Percentiles rank a stretch among this genome's conserved stretches.
These are phyloP conservation scores for Hortiboletus rubellus DNA, from an alignment of 1,284 basidiomycete species.

Conservation along the genomic window DNA sequence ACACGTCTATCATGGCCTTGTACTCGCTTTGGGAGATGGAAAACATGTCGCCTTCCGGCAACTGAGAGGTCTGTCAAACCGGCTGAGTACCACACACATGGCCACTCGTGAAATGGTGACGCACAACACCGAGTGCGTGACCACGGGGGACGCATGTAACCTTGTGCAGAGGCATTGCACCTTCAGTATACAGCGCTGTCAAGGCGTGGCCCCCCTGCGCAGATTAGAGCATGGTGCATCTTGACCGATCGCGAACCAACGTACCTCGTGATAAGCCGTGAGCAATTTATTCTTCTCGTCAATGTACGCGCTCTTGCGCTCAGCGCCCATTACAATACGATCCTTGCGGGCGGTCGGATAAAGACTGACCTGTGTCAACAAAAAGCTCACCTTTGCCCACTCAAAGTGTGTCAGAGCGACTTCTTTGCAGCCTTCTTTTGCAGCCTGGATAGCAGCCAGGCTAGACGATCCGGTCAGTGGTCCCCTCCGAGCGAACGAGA, in stretches of 20 bases:
- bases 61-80: slow-evolving; percentile 68
- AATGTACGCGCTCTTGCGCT: slow-evolving; percentile 85
- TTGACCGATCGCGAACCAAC: slow-evolving; percentile 10
- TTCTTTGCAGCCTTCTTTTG: slow-evolving; percentile 72
- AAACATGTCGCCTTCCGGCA: slow-evolving; percentile 81
- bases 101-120: slow-evolving; percentile 31
- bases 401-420: slow-evolving; percentile 87
- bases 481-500: neutral
- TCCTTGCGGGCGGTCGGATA: slow-evolving; percentile 49
- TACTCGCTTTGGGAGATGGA: slow-evolving; percentile 75
- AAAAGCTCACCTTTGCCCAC: slow-evolving; percentile 80
- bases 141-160: slow-evolving; percentile 95
- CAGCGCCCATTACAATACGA: slow-evolving; percentile 93
- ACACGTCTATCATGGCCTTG: slow-evolving; percentile 82
- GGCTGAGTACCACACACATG: slow-evolving; percentile 11
- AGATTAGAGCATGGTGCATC: slow-evolving; percentile 11
- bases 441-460: slow-evolving; percentile 90
- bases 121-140: slow-evolving; percentile 84
- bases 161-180: slow-evolving; percentile 93
- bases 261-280: slow-evolving; percentile 92
- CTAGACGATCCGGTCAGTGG: slow-evolving; percentile 36
- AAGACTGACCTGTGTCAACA: neutral
- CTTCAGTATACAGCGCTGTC: slow-evolving; percentile 86
- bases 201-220: slow-evolving; percentile 87
- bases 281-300: slow-evolving; percentile 81